These are phyloP conservation scores for Elsinoe ampelina DNA, from an alignment of 2,329 filamentous ascomycete species.

Conservation along the genomic window DNA sequence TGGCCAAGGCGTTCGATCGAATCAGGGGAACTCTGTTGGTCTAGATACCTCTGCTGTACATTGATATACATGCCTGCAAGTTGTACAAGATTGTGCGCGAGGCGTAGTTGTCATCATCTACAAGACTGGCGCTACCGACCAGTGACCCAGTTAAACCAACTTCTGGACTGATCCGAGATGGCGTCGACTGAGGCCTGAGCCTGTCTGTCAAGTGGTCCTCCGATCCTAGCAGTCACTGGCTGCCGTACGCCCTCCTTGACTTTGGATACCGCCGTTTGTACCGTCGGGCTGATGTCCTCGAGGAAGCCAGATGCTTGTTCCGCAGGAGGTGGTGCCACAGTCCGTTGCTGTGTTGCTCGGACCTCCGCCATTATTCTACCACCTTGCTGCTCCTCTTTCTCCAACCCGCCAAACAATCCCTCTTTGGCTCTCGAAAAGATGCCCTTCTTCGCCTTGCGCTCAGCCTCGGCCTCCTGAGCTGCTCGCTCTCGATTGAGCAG, in stretches of 20 bases:
- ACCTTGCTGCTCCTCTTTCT: slow-evolving; percentile 30
- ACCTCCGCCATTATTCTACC: slow-evolving; percentile 26
- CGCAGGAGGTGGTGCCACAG: neutral
- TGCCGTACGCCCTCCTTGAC: slow-evolving; percentile 6
- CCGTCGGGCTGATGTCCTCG: slow-evolving; percentile 8
- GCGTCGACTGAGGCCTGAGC: slow-evolving; percentile 33
- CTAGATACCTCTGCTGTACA: slow-evolving; percentile 15
- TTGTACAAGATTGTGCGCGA: neutral
- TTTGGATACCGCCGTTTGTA: slow-evolving; percentile 13
- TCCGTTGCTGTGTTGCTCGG: slow-evolving; percentile 14
- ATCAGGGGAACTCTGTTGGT: neutral
- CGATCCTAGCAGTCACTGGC: slow-evolving; percentile 17
- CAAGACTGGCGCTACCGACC: slow-evolving; percentile 25
- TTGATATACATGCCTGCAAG: slow-evolving; percentile 13
- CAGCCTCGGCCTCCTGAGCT: slow-evolving; percentile 46
- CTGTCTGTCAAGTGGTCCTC: slow-evolving; percentile 39
- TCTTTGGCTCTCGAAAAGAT: slow-evolving; percentile 27
- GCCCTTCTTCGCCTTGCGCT: slow-evolving; percentile 28
- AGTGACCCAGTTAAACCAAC: slow-evolving; percentile 38
- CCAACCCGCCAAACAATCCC: slow-evolving; percentile 26
- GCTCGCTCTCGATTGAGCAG: slow-evolving; percentile 53
- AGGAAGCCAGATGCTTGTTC: slow-evolving; percentile 3
- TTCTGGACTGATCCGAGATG: slow-evolving; percentile 30
- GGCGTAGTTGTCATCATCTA: neutral
- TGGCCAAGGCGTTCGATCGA: neutral